Base-by-base conservation (phyloP, 768 basidiomycete species). In the Tricholoma flavovirens region DNA sequence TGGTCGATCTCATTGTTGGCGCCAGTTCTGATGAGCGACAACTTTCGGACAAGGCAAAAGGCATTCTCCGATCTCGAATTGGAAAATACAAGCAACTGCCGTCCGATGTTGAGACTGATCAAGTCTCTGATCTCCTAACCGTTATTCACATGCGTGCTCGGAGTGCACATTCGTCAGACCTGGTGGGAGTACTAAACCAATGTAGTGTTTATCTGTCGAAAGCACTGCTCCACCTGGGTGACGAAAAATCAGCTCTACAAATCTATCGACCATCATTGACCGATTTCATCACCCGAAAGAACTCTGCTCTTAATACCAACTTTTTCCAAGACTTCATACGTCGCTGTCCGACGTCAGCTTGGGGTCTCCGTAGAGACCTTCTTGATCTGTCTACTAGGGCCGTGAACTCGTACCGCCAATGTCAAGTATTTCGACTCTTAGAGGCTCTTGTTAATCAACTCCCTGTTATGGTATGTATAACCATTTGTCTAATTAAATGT, bases 41-140 rank as follows among this genome's bases (percentile, higher is more conserved):
- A 63, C 76, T 98, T n/a, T 80, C 87, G 10, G 88, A 91, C 68
- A 98, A 98, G 72, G 87, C 93, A 1, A 80, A 81, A 56, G 87
- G 89, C 22, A 82, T 98, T 58, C 76, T 98, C 42, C 82, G 83
- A 38, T 79, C 79, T 22, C 82, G 91, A 36, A 76, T 95, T 56
- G 81, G 77, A 55, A 92, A 92, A 66, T 73, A 82, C 43, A 93
- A 88, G 65, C 90, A 88, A 10, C 55, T 81, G 9, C 86, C 87
- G 2, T 67, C 71, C 2, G 72, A 73, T 26, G 70, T 78, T 11
- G 75, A 82, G 46, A 59, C 64, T n/a, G 77, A 79, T 30, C 70
- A 75, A 48, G 67, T 75, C 12, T 68, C 71, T 43, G 72, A 75
- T 5, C 69, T 86, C 17, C 73, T 92, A 24, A 74, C 76, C 50